Evolutionary conservation across 2,329 filamentous ascomycete genomes (phyloP), one percentile per base, ranked within the genome.

Genomic region (Cordyceps cateniannulata): DNA sequence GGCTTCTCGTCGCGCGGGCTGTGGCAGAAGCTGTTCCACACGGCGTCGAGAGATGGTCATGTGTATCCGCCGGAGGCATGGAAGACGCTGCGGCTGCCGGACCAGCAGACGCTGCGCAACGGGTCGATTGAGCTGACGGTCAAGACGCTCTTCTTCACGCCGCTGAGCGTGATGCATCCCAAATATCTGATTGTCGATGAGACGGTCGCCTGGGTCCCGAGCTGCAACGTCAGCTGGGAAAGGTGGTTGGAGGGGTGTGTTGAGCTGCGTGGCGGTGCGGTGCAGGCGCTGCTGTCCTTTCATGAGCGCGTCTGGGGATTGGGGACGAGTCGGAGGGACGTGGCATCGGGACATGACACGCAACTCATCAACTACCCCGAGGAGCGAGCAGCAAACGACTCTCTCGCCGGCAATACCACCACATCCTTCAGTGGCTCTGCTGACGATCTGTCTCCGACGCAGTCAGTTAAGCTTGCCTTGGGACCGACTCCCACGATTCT

Each of bases 141-240:
- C 60, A 93, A 91, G 76, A 91, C 86, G 64, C 77, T 93, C 8
- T 96, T 96, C 72, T 85, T 93, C 64, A 77, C 86, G 2, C 91
- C 91, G 0, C 86, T 95, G 62, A 91, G 89, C 67, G 87, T 96
- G n/a, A 89, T 95, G 85, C 91, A 96, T 69, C 88, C 90, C 0
- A 96, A 96, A 68, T 93, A 90, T 66, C 79, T 93, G 42, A 79
- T 95, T 16, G 72, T 93, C 1, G 91, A 96, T 70, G 81, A 87
- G 0, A 71, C 77, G 35, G 79, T 75, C 2, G 88, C 88, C 0
- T 87, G 88, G 67, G 72, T 95, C 10, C 90, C 90, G 0, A 91
- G 88, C 66, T 93, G 89, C 72, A 96, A 96, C 66, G 84, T 96
- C 5, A 92, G 88, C 68, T 95, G 89, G 89, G 91, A 95, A 72